phyloP scores from a whole-genome alignment of 1,284 basidiomycete genomes.

The Heterobasidion irregulare region DNA sequence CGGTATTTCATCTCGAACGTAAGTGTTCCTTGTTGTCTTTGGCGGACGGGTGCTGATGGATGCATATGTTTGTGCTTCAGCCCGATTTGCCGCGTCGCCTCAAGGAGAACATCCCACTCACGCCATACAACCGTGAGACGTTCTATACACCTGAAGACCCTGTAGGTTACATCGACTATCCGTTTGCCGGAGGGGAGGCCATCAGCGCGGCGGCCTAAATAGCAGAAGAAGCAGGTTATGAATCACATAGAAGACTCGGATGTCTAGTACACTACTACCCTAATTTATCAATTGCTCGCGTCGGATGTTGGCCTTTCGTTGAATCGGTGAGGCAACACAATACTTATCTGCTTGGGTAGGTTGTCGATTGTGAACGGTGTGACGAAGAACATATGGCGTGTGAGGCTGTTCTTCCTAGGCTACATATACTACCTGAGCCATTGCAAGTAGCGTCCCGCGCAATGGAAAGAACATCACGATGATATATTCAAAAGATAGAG shows the following conservation, averaged over 20 bases:
- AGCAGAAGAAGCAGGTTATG: no score
- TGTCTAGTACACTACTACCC: no score
- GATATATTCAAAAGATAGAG: no score
- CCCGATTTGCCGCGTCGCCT: constrained; percentile 34
- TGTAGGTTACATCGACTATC: constrained; percentile 20
- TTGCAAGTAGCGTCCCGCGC: no score
- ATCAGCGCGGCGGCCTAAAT: background rate
- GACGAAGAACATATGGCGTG: background rate
- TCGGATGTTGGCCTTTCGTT: no score
- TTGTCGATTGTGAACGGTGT: background rate
- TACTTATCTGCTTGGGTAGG: no score
- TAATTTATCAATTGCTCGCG: no score
- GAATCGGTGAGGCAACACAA: no score
- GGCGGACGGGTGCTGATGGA: background rate
- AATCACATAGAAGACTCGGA: no score
- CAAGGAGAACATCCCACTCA: constrained; percentile 14
- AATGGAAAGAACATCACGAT: no score
- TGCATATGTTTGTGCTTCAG: constrained; percentile 10
- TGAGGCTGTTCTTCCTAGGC: background rate
- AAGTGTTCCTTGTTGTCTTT: constrained; percentile 6
- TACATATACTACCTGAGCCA: no score
- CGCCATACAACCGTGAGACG: constrained; percentile 15
- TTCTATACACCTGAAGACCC: constrained; percentile 14
- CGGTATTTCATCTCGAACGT: constrained; percentile 37
- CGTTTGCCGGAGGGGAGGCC: constrained; percentile 12